Conservation (phyloP, 345 rosid species). For the Gossypium stocksii region DNA sequence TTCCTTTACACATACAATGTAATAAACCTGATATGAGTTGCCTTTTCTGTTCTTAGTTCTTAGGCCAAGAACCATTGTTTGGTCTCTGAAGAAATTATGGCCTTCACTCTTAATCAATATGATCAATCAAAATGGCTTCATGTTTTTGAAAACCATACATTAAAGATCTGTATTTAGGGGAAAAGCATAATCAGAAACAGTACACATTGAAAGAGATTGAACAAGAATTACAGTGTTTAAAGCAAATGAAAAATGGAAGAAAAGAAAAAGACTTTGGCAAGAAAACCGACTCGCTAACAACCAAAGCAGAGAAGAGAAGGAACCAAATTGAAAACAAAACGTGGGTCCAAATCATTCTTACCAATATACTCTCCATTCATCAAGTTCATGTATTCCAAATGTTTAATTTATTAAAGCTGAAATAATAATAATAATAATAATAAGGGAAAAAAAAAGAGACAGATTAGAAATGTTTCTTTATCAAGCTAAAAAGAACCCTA, state of each 20-base stretch:
- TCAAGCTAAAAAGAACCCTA: background rate
- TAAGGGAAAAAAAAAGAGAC: background rate
- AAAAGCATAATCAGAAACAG: background rate
- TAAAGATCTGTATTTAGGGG: conserved; percentile 16
- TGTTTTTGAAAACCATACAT: background rate
- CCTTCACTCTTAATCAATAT: conserved; percentile 17
- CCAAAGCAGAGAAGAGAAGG: background rate
- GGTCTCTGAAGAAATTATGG: conserved; percentile 9
- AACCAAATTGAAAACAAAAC: conserved; percentile 5
- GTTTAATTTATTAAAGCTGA: background rate
- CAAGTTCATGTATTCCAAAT: conserved; percentile 5
- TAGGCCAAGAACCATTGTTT: conserved; percentile 62
- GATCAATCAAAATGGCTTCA: conserved; percentile 23
- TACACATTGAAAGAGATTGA: background rate
- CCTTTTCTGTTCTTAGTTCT: conserved; percentile 53
- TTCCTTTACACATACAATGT: conserved; percentile 46
- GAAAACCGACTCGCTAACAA: background rate
- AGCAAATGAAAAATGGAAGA: background rate
- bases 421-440: too few species aligned
- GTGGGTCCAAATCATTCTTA: background rate
- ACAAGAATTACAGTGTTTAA: background rate
- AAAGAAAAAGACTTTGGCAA: background rate
- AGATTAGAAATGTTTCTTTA: background rate
- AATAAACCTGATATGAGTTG: conserved; percentile 31
- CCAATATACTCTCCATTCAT: background rate